Evolutionary conservation across 2,329 filamentous ascomycete genomes (phyloP).

Genomic region (Stachybotrys echinatus): DNA sequence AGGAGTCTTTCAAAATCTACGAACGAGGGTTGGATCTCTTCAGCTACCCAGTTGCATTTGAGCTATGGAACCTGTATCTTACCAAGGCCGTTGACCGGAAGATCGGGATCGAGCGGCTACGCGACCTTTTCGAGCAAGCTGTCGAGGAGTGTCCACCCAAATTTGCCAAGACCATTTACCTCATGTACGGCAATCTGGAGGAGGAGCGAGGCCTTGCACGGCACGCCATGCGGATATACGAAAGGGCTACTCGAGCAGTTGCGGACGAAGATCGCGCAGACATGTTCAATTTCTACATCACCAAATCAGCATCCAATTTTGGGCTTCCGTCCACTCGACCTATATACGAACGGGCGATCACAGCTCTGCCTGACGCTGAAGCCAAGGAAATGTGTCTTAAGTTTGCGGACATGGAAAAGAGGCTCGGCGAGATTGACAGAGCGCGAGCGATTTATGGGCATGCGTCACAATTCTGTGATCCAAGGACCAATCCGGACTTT

Average conservation of each 20-base stretch:
- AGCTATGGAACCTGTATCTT: conserved; percentile 96
- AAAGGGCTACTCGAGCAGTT: conserved; percentile 90
- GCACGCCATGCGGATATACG: conserved; percentile 98
- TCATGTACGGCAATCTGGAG: conserved; percentile 98
- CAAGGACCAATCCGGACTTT: conserved; percentile 80
- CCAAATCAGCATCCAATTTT: conserved; percentile 96
- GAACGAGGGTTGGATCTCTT: conserved; percentile 97
- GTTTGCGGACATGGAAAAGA: conserved; percentile 93
- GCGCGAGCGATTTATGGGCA: conserved; percentile 95
- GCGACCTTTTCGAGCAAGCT: conserved; percentile 95
- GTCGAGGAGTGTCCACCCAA: conserved; percentile 91
- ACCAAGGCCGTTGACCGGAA: conserved; percentile 96
- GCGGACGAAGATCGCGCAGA: conserved; percentile 90
- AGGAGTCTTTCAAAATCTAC: conserved; percentile 97
- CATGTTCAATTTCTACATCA: conserved; percentile 99
- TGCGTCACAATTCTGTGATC: conserved; percentile 95
- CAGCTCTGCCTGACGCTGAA: conserved; percentile 86
- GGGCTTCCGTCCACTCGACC: conserved; percentile 88
- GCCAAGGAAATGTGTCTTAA: conserved; percentile 98
- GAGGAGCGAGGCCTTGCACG: conserved; percentile 91
- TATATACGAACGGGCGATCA: conserved; percentile 95
- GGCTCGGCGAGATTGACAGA: conserved; percentile 88
- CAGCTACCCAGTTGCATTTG: conserved; percentile 95
- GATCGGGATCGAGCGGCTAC: conserved; percentile 87
- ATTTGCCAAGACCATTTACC: conserved; percentile 91